A percentile compares a stretch with the other conserved stretches of the same genome.
These are phyloP conservation scores for Populus hybrid DNA, from an alignment of 441 rosid genomes.

Conservation along the genomic window DNA sequence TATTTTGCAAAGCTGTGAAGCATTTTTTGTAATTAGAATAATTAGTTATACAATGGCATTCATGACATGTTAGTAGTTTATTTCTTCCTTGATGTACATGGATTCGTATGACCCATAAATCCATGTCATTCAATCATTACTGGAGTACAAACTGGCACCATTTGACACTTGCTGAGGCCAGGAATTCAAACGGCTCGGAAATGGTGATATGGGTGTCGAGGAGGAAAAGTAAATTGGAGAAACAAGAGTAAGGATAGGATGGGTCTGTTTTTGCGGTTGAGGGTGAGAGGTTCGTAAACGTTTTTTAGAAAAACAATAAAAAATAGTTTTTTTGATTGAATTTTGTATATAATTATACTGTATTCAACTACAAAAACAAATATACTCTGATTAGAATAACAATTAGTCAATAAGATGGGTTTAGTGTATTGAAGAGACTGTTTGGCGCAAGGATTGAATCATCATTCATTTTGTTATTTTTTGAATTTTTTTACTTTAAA, in stretches of 20 bases:
- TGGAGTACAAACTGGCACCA: neutral
- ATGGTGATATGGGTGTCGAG: neutral
- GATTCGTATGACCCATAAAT: neutral
- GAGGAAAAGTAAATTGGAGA: too few species aligned
- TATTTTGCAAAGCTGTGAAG: neutral
- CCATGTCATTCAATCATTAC: neutral
- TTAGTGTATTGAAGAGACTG: neutral
- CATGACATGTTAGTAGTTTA: neutral
- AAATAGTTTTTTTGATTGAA: too few species aligned
- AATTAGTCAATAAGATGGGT: neutral
- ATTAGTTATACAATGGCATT: neutral
- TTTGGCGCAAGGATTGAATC: too few species aligned
- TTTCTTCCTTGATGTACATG: neutral
- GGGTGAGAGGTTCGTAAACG: too few species aligned
- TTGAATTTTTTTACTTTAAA: too few species aligned
- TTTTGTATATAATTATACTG: too few species aligned
- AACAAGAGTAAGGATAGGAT: too few species aligned
- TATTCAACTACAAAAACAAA: too few species aligned
- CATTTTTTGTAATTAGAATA: neutral
- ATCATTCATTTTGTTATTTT: too few species aligned
- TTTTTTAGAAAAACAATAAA: too few species aligned
- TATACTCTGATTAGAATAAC: too few species aligned
- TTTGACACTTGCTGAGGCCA: neutral
- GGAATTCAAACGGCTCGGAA: neutral
- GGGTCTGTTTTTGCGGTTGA: too few species aligned